Base-by-base conservation (phyloP, 306 rosid species). In the Leucaena leucocephala region DNA sequence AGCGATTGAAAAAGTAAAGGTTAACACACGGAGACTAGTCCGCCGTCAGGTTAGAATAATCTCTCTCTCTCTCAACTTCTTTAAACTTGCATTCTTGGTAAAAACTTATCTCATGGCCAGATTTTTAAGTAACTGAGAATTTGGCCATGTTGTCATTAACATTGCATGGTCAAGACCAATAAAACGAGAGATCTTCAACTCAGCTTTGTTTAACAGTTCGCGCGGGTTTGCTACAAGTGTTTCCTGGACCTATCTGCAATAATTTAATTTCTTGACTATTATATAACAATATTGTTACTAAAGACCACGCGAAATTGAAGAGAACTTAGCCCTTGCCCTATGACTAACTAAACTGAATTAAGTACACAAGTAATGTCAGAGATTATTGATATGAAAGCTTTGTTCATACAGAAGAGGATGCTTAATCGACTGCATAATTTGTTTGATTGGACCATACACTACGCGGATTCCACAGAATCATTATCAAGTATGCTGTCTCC, bases 11-110 rank as follows among this genome's bases (percentile, higher is more conserved):
- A 92, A 85, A 85, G 93, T 92, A 74, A 94, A 94, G 82, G 63
- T 89, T 69, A 92, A 94, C 84, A 92, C 94, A 75, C 80, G 88
- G 80, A 92, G 94, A 87, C 90, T 94, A 64, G 90, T 90, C 86
- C 97, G 93, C 44, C 97, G 93, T 38, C 98, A 92, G 93, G 98
- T 92, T 72, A 77, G 83, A 52, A 65, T 73, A 17, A 33, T 72
- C 12, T 22, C 3, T 58, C 65, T 6, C 35, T 69, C 8, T 3
- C 38, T n/a, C n/a, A 10, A 69, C 70, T 46, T 79, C 22, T 46
- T 54, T 54, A 55, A 61, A 71, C 68, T 42, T 64, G 64, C 49
- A 72, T 75, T 66, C 48, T 58, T 66, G 52, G 38, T 59, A 21
- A 68, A 55, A 62, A 55, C 8, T 36, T 36, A 36, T 64, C 43